Evolutionary conservation across 2,329 filamentous ascomycete genomes (phyloP).

Genomic region (Fusarium ramigenum): DNA sequence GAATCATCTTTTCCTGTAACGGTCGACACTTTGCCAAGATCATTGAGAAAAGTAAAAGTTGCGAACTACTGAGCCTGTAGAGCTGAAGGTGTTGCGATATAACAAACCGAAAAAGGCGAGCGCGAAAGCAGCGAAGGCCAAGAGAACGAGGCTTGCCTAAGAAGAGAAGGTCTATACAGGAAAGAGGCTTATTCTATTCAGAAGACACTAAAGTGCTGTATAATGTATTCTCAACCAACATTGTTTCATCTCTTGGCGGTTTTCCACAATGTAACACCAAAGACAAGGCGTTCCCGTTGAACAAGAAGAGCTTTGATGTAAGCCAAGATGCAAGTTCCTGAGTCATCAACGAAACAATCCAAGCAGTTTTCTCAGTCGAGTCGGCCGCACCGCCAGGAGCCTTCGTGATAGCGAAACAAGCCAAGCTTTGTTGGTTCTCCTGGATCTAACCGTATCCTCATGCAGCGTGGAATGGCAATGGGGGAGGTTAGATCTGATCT

Average conservation of each 20-base stretch:
- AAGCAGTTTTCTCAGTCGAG: background rate
- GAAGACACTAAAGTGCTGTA: background rate
- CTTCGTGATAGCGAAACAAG: background rate
- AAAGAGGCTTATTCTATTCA: background rate
- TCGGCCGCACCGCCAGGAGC: conserved; percentile 10
- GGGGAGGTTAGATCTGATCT: conserved; percentile 9
- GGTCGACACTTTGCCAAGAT: background rate
- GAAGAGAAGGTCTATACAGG: background rate
- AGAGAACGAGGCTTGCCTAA: background rate
- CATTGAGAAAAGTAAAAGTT: background rate
- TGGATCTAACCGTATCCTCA: background rate
- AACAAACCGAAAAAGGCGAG: background rate
- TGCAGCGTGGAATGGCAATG: background rate
- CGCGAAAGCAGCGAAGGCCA: background rate
- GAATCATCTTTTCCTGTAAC: background rate
- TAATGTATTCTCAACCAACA: background rate
- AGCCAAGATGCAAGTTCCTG: conserved; percentile 3
- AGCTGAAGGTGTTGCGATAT: background rate
- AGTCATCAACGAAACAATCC: background rate
- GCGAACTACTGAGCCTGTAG: background rate
- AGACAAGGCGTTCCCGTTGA: background rate
- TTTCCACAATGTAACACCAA: background rate
- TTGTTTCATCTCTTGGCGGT: background rate
- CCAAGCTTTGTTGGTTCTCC: background rate
- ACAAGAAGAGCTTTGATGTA: background rate